Evolutionary conservation across 1,284 basidiomycete species (phyloP), one percentile per base, ranked within the genome.

Genomic region (Cutaneotrichosporon sp.): DNA sequence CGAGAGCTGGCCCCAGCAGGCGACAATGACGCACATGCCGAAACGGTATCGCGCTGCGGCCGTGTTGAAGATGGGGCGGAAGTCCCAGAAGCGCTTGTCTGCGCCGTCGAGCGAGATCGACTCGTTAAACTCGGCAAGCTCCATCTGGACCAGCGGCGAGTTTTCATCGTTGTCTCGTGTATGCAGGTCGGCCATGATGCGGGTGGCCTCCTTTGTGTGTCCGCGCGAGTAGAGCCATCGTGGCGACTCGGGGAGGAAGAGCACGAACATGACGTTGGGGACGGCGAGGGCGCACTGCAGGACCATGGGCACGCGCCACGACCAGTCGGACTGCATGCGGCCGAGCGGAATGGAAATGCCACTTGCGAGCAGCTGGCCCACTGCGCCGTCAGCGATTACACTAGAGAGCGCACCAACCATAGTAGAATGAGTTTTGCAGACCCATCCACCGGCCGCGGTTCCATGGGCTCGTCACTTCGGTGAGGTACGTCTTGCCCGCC

Each of bases 311-410:
- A 79, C 65, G 30, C 80, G 73, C 81, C 81, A 82, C 10, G 80
- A 77, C 67, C 74, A 69, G 20, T 79, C 71, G 58, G 58, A 77
- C 12, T 60, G 37, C 57, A 69, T 78, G 44, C 70, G 74, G 17
- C 79, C 80, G 13, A 80, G 80, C 0, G 80, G 72, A 13, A 83
- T 79, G 65, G 81, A 79, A 69, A 82, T 78, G 13, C 81, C 81
- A 13, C 72, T 70, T 2, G 76, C 76, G 34, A 77, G 68, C 61
- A 82, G 79, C 63, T 82, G 80, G 3, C 81, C 81, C 40, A 49
- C 49, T 30, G 26, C 26, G 26, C 26, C 7, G 26, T 30, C 26
- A 30, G 26, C 26, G 10, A 30, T n/a, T n/a, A n/a, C n/a, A n/a
- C n/a, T 8, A 40, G 38, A 9, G 18, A 21, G 13, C n/a, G 8